Evolutionary conservation across 345 rosid genomes (phyloP).

Genomic region (Boechera divaricarpa): DNA sequence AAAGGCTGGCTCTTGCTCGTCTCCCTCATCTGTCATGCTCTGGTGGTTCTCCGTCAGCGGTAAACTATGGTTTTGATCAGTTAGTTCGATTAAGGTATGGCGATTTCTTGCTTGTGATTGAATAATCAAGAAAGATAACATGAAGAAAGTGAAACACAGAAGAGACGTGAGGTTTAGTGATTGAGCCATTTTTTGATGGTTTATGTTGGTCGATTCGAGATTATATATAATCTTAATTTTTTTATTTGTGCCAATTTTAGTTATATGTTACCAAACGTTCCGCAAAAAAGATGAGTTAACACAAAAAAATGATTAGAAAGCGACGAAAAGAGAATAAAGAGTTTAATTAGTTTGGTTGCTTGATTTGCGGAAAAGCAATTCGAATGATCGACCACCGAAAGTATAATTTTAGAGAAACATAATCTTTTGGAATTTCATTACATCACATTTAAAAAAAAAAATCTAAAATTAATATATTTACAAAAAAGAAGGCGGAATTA

Average conservation of each 20-base stretch:
- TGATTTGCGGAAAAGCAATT: conserved; percentile 40
- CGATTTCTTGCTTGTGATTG: conserved; percentile 27
- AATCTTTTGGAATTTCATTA: too few relatives aligned
- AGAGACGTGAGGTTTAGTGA: conserved; percentile 24
- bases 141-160: conserved; percentile 28
- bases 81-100: conserved; percentile 22
- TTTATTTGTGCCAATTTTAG: background rate
- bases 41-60: background rate
- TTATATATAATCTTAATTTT: background rate
- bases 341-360: conserved; percentile 22
- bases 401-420: too few relatives aligned
- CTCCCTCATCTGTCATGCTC: conserved; percentile 9
- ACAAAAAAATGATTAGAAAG: conserved; percentile 2
- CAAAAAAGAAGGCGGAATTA: too few relatives aligned
- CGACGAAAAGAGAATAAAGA: background rate
- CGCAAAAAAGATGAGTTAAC: conserved; percentile 13
- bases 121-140: conserved; percentile 9
- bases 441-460: too few relatives aligned
- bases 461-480: too few relatives aligned
- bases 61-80: conserved; percentile 15
- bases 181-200: conserved; percentile 25
- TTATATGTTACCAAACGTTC: conserved; percentile 17
- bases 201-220: conserved; percentile 5
- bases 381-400: conserved; percentile 25
- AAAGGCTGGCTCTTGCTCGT: conserved; percentile 33